Percentiles rank a stretch among this genome's conserved stretches.
Conservation (phyloP, 2,329 filamentous ascomycete genomes). For the Aspergillus aculeatus region DNA sequence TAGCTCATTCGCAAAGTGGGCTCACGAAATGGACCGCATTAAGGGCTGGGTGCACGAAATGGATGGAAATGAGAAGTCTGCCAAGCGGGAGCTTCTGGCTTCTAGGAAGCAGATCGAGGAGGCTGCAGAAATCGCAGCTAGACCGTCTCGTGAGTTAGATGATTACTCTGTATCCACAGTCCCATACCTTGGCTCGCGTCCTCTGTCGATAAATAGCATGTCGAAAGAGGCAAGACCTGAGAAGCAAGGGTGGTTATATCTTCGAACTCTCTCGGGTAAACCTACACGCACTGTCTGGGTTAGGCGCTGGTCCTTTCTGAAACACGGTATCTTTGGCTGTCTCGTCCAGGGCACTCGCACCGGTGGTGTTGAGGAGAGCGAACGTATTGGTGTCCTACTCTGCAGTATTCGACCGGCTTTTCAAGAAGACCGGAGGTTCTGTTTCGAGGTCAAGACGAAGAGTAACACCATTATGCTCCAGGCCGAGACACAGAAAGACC, state of each 20-base stretch:
- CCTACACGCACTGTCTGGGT: slow-evolving; percentile 88
- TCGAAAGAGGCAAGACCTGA: slow-evolving; percentile 56
- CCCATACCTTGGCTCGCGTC: slow-evolving; percentile 72
- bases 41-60: slow-evolving; percentile 92
- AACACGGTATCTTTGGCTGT: slow-evolving; percentile 94
- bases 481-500: slow-evolving; percentile 84
- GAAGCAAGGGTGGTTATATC: slow-evolving; percentile 93
- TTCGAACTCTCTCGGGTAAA: slow-evolving; percentile 79
- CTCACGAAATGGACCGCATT: slow-evolving; percentile 82
- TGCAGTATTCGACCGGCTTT: slow-evolving; percentile 91
- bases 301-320: slow-evolving; percentile 91
- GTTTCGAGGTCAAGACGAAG: slow-evolving; percentile 98
- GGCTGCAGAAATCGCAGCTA: slow-evolving; percentile 64
- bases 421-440: slow-evolving; percentile 90
- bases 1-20: slow-evolving; percentile 64
- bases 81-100: slow-evolving; percentile 75
- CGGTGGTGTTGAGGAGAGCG: slow-evolving; percentile 87
- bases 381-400: slow-evolving; percentile 90
- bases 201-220: slow-evolving; percentile 64
- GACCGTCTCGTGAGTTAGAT: slow-evolving; percentile 87
- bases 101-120: slow-evolving; percentile 82
- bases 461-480: slow-evolving; percentile 86
- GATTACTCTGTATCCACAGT: slow-evolving; percentile 90
- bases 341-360: slow-evolving; percentile 76
- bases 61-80: slow-evolving; percentile 81